phyloP scores from a whole-genome alignment of 208 protist species.

The Novymonas esmeraldas region DNA sequence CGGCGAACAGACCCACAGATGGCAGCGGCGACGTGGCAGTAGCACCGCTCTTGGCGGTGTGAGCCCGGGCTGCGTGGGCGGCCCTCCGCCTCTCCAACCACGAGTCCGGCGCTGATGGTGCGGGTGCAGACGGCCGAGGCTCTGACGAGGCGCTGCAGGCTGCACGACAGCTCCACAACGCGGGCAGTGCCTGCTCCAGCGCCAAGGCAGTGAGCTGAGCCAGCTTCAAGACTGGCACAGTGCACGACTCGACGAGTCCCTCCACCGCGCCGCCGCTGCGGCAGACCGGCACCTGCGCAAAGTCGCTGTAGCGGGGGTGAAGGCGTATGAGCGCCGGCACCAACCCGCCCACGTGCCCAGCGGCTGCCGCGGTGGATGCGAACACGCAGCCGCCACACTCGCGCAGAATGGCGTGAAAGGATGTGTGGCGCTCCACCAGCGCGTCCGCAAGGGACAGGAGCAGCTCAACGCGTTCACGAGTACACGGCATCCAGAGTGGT shows the following conservation, averaged over 20 bases:
- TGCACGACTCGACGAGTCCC: neutral
- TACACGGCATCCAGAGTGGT: constrained; percentile 78
- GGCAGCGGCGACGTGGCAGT: neutral
- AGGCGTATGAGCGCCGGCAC: constrained; percentile 53
- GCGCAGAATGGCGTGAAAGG: constrained; percentile 58
- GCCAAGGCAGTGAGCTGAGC: constrained; percentile 75
- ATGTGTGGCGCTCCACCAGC: constrained; percentile 29
- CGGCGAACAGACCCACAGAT: constrained; percentile 41
- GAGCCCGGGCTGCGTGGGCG: too few relatives aligned
- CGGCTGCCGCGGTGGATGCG: neutral
- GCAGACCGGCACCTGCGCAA: constrained; percentile 5
- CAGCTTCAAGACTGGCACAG: constrained; percentile 77
- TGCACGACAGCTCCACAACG: constrained; percentile 37
- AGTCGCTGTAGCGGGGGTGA: constrained; percentile 75
- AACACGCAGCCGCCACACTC: constrained; percentile 58
- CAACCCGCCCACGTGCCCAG: constrained; percentile 33
- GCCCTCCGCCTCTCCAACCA: constrained; percentile 32
- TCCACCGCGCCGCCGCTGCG: neutral
- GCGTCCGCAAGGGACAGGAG: constrained; percentile 51
- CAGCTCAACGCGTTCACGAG: constrained; percentile 54
- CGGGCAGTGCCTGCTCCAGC: constrained; percentile 54
- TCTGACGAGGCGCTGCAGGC: neutral
- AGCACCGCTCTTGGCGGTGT: neutral
- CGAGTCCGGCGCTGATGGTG: neutral
- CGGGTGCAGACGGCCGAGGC: too few relatives aligned